phyloP scores from a whole-genome alignment of 257 asterid species.

The Lithospermum erythrorhizon region DNA sequence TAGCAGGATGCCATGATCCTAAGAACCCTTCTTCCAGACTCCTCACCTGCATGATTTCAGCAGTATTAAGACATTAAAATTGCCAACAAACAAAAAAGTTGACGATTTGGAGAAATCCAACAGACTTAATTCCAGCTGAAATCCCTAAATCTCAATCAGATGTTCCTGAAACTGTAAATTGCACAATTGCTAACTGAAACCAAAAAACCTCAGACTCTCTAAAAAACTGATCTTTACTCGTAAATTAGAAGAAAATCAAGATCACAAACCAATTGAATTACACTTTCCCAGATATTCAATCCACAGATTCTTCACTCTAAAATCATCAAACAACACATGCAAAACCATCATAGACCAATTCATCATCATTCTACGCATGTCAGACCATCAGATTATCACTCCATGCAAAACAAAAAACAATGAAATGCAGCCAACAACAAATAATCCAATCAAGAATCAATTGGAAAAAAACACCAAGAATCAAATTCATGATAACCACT shows the following conservation, averaged over 20 bases:
- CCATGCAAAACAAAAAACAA: background rate
- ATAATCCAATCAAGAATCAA: conserved; percentile 5
- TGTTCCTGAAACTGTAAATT: too few relatives aligned
- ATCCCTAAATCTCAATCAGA: background rate
- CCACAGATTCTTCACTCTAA: conserved; percentile 7
- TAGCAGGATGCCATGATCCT: conserved; percentile 34
- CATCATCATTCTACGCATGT: background rate
- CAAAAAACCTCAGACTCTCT: too few relatives aligned
- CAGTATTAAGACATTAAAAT: background rate
- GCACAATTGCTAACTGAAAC: too few relatives aligned
- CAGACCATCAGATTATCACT: background rate
- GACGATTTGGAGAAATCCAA: background rate
- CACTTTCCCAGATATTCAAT: conserved; percentile 4
- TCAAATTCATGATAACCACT: background rate
- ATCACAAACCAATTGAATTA: background rate
- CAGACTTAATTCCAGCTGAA: background rate
- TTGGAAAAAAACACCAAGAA: background rate
- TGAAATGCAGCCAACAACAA: conserved; percentile 13
- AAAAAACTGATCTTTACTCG: background rate
- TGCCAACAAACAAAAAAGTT: background rate
- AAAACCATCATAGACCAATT: background rate
- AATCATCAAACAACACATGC: conserved; percentile 28
- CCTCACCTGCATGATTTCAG: conserved; percentile 24
- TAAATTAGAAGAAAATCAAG: background rate
- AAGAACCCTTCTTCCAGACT: conserved; percentile 25